Evolutionary conservation across 257 asterid genomes (phyloP).

Genomic region (Linaria vulgaris): DNA sequence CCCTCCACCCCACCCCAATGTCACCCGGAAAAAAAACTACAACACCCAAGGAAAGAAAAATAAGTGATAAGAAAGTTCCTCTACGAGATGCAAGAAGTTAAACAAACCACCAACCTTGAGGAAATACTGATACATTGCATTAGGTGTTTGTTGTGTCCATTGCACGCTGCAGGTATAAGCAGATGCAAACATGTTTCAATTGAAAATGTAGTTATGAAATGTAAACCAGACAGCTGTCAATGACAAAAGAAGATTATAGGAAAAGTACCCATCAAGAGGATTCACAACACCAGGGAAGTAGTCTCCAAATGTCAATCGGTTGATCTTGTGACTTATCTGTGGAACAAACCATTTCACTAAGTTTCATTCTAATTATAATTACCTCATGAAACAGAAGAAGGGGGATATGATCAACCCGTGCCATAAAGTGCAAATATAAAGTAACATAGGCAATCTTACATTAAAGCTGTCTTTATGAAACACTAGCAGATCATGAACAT

Average conservation of each 20-base stretch:
- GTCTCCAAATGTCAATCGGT: constrained; percentile 83
- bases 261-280: constrained; percentile 90
- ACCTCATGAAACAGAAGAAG: constrained; percentile 11
- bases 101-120: constrained; percentile 63
- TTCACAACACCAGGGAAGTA: constrained; percentile 91
- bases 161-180: constrained; percentile 53
- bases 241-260: constrained; percentile 20
- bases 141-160: constrained; percentile 79
- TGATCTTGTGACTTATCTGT: constrained; percentile 91
- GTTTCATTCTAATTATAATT: constrained; percentile 13
- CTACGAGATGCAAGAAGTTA: neutral
- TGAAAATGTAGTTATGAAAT: constrained; percentile 5
- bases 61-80: neutral
- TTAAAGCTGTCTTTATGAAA: constrained; percentile 97
- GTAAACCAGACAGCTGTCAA: constrained; percentile 17
- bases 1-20: too few relatives aligned
- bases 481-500: constrained; percentile 82
- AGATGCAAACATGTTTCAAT: constrained; percentile 23
- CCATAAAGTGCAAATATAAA: constrained; percentile 16
- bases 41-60: neutral
- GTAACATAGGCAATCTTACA: constrained; percentile 49
- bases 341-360: constrained; percentile 26
- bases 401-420: neutral
- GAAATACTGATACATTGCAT: constrained; percentile 92
- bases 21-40: neutral